Evolutionary conservation across 2,329 filamentous ascomycete species (phyloP).

Genomic region (Fusarium annulatum): DNA sequence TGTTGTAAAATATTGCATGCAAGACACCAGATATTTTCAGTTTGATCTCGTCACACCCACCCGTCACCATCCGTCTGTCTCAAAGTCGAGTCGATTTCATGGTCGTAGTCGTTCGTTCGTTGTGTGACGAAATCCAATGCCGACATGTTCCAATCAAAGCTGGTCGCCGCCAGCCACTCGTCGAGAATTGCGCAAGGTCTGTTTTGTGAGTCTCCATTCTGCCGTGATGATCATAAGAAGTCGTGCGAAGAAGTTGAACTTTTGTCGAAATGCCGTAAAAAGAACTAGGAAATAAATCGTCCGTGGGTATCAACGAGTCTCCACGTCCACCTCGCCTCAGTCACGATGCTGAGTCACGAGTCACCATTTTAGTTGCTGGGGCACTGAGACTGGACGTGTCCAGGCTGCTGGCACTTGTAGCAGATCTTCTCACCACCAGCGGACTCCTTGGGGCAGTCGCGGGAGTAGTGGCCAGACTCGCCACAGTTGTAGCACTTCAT

Average conservation of each 20-base stretch:
- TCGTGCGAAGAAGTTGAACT: conserved; percentile 47
- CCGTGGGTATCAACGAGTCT: conserved; percentile 58
- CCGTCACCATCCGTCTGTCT: conserved; percentile 45
- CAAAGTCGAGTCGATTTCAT: conserved; percentile 41
- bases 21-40: conserved; percentile 41
- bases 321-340: conserved; percentile 53
- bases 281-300: conserved; percentile 46
- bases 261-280: conserved; percentile 46
- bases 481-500: conserved; percentile 99
- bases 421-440: conserved; percentile 91
- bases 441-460: conserved; percentile 95
- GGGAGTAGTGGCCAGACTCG: conserved; percentile 93
- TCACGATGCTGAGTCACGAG: conserved; percentile 37
- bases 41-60: conserved; percentile 44
- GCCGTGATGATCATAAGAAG: conserved; percentile 46
- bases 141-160: conserved; percentile 46
- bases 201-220: conserved; percentile 44
- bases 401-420: conserved; percentile 90
- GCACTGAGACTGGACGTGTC: conserved; percentile 95
- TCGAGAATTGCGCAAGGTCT: conserved; percentile 46
- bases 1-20: conserved; percentile 34
- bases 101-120: conserved; percentile 40
- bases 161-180: conserved; percentile 35
- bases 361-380: conserved; percentile 73
- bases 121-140: conserved; percentile 48